Conservation (phyloP, 768 basidiomycete genomes). For the Lentinula sp. region DNA sequence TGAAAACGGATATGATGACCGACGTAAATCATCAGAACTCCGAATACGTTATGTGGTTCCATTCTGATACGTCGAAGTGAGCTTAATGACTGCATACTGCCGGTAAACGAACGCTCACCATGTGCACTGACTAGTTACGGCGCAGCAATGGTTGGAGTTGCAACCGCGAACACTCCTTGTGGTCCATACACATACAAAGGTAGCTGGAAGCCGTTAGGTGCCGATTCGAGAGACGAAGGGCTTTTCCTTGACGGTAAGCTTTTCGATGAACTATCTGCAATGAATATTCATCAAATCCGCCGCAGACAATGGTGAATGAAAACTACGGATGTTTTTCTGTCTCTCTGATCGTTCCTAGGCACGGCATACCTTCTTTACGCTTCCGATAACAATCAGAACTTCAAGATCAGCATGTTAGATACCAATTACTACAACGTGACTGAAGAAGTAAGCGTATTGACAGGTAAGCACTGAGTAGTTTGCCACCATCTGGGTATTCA, state of each 20-base stretch:
- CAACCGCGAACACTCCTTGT: slow-evolving; percentile 51
- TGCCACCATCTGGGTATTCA: background rate
- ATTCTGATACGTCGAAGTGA: slow-evolving; percentile 55
- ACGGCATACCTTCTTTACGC: slow-evolving; percentile 55
- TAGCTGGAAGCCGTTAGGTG: slow-evolving; percentile 51
- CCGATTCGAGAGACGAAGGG: slow-evolving; percentile 55
- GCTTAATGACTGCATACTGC: slow-evolving; percentile 8
- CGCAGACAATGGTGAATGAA: slow-evolving; percentile 32
- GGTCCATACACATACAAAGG: slow-evolving; percentile 53
- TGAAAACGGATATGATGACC: background rate
- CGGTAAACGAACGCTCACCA: background rate
- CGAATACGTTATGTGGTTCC: slow-evolving; percentile 71
- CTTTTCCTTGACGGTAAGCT: slow-evolving; percentile 47
- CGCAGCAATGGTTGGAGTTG: slow-evolving; percentile 58
- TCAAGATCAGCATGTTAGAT: slow-evolving; percentile 56
- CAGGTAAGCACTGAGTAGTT: slow-evolving; percentile 23
- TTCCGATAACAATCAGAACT: slow-evolving; percentile 63
- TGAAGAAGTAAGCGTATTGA: slow-evolving; percentile 36
- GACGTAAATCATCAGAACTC: slow-evolving; percentile 31
- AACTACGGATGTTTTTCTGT: background rate
- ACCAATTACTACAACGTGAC: slow-evolving; percentile 54
- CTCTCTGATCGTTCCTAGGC: background rate
- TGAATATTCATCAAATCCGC: background rate
- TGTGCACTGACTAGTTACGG: slow-evolving; percentile 41
- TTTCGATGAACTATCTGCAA: background rate